Conservation (phyloP, 2,329 filamentous ascomycete genomes). For the Penicillium expansum region DNA sequence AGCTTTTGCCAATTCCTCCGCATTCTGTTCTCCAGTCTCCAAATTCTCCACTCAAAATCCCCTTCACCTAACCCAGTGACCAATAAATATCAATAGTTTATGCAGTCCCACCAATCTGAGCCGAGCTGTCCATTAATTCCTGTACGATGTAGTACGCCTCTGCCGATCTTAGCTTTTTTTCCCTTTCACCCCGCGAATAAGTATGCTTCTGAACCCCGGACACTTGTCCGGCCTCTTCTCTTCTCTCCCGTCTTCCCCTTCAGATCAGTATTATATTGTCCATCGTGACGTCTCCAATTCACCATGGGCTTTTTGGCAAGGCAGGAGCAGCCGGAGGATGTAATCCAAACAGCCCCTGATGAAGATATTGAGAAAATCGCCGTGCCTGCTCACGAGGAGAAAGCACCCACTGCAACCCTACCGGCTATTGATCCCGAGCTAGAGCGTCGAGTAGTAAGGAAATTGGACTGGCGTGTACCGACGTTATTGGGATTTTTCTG, state of each 20-base stretch:
- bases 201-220: neutral
- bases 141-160: neutral
- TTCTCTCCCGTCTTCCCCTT: neutral
- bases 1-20: constrained; percentile 20
- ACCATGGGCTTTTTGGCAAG: constrained; percentile 26
- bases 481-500: constrained; percentile 41
- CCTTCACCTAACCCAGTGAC: neutral
- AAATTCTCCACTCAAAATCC: constrained; percentile 1
- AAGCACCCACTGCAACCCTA: constrained; percentile 12
- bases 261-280: neutral
- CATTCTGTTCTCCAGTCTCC: neutral
- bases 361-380: constrained; percentile 30
- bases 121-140: neutral
- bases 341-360: constrained; percentile 20
- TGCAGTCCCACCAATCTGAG: neutral
- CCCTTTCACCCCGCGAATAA: constrained; percentile 7
- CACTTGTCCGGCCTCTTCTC: neutral
- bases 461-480: constrained; percentile 38
- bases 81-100: constrained; percentile 1
- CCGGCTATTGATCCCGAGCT: constrained; percentile 34
- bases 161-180: constrained; percentile 1
- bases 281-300: neutral
- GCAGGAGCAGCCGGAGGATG: constrained; percentile 17
- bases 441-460: constrained; percentile 37
- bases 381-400: constrained; percentile 23